Percentiles rank a stretch among this genome's conserved stretches.
phyloP scores from a whole-genome alignment of 2,329 filamentous ascomycete genomes.

The Graphilbum sp. region DNA sequence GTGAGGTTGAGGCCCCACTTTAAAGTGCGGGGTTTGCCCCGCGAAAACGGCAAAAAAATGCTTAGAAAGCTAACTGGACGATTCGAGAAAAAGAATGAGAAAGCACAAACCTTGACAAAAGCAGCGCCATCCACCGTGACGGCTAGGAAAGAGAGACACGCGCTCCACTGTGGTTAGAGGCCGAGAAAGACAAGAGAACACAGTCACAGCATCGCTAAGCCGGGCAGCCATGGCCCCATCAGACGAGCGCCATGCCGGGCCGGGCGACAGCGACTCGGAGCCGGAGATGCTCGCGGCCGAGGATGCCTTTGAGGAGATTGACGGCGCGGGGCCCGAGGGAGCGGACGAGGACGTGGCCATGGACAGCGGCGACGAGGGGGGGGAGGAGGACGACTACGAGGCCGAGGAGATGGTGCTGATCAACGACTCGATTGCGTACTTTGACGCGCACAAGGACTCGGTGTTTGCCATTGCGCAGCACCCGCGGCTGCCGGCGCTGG shows the following conservation, averaged over 20 bases:
- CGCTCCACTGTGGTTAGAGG: no score
- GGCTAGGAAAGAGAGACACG: not conserved
- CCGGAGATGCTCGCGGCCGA: constrained; percentile 60
- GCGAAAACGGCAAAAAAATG: not conserved
- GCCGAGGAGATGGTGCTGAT: constrained; percentile 60
- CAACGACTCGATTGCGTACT: constrained; percentile 88
- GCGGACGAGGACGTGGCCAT: constrained; percentile 32
- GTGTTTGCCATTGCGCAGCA: constrained; percentile 94
- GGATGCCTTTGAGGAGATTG: constrained; percentile 63
- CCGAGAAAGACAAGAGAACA: no score
- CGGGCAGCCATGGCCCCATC: constrained; percentile 11
- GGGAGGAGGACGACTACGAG: constrained; percentile 19
- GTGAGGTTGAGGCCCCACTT: not conserved
- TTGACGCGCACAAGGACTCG: constrained; percentile 77
- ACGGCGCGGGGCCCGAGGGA: constrained; percentile 42
- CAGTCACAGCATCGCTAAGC: no score
- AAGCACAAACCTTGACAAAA: no score
- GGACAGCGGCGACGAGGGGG: constrained; percentile 11
- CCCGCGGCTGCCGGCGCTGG: constrained; percentile 56
- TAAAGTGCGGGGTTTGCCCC: not conserved
- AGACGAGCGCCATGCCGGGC: constrained; percentile 18
- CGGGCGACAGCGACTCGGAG: constrained; percentile 35
- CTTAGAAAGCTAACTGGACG: constrained; percentile 1
- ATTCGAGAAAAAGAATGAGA: no score
- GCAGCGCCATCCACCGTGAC: no score